These are phyloP conservation scores for Arxiozyma heterogenica DNA, from an alignment of 1,139 yeast species.

Conservation along the genomic window DNA sequence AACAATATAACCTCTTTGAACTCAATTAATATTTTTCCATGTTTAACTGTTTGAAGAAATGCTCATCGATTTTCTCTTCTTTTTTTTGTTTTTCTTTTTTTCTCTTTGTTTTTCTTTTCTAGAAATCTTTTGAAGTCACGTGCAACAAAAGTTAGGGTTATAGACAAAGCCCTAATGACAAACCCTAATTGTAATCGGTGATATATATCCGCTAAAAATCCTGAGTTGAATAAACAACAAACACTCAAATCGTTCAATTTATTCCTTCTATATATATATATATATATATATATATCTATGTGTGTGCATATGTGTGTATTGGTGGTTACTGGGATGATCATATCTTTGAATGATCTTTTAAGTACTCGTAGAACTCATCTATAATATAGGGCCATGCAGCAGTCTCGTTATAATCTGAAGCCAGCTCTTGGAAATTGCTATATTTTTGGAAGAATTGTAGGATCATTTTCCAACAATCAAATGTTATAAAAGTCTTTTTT, in stretches of 20 bases:
- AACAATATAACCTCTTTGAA: no score
- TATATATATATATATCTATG: no score
- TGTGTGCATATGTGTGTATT: no score
- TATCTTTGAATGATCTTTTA: conserved; percentile 23
- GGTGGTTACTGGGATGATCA: neutral
- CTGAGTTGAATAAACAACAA: neutral
- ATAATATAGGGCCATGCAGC: conserved; percentile 90
- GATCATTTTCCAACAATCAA: conserved; percentile 82
- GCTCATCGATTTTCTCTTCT: neutral
- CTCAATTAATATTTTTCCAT: no score
- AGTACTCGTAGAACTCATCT: conserved; percentile 70
- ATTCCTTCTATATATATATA: no score
- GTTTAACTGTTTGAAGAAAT: no score
- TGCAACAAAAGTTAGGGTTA: neutral
- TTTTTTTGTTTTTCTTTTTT: no score
- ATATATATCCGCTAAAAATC: neutral
- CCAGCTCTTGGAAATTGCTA: conserved; percentile 39
- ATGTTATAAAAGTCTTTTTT: conserved; percentile 39
- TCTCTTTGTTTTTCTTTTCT: no score
- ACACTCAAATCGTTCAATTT: neutral
- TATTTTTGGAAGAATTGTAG: conserved; percentile 54
- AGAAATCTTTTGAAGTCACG: neutral
- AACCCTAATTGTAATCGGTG: neutral
- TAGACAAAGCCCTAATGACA: no score
- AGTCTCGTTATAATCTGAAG: conserved; percentile 57